Base-by-base conservation (phyloP, 352 stramenopile genomes). In the Pythium oligandrum region DNA sequence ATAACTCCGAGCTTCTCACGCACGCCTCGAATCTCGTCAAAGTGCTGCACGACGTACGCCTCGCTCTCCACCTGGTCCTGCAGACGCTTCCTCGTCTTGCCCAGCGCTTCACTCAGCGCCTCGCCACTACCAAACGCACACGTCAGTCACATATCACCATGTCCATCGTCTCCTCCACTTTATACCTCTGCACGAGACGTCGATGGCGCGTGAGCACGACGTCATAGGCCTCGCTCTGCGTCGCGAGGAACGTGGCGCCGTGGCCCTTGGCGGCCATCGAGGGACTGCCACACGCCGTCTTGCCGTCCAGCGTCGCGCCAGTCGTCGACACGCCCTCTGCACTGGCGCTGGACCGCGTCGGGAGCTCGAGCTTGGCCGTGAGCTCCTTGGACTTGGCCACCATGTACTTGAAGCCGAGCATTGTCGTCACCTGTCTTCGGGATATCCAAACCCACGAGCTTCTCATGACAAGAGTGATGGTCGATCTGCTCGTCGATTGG, bases 341-440 rank as follows among this genome's bases (percentile, higher is more conserved):
- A 47, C 12, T 36, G 39, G 31, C 37, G 33, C 17, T 38, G 38
- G 2, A 61, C 59, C 37, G 61, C 59, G 39, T n/a, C 44, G 33
- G 71, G 51, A 72, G 12, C 70, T 89, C 76, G 1, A 88, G 65
- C 49, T 63, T 79, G 37, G 70, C 77, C 44, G 77, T 76, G 44
- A 88, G 64, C 61, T 86, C 79, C 40, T 74, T 83, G 50, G 76
- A 88, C 71, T 90, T 90, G 60, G 74, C 75, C 44, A 90, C 75
- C 43, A 90, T 64, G 63, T 83, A 88, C 61, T 90, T 80, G 63
- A 90, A 69, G 9, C 79, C 67, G 32, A 86, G 53, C 78, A 89
- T 88, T 7, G 43, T 55, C 30, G 37, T 32, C 3, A 46, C 37
- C 36, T 40, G 2, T 0, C 3, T 39, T 46, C 44, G 30, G 34